Base-by-base conservation (phyloP, 2,329 filamentous ascomycete species). In the Orbilia blumenaviensis region DNA sequence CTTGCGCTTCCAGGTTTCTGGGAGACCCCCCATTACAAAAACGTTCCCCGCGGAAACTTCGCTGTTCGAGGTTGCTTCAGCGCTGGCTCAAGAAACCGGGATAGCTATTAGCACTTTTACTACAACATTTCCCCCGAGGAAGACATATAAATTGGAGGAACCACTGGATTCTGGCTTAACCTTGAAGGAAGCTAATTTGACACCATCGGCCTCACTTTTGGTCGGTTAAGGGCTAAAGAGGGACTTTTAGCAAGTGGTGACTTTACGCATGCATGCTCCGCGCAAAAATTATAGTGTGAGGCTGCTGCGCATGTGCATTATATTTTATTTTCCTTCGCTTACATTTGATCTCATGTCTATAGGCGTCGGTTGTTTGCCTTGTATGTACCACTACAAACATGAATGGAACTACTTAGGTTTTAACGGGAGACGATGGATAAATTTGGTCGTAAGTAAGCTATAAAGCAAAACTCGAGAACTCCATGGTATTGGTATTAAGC, bases 181-280 rank as follows among this genome's bases (percentile, higher is more conserved):
- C 3, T 84, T 99, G 67, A 96, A 96, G 84, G 95, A 99, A 83
- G 91, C 94, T 14, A 94, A 94, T 0, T 84, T 97, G 76, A 90
- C 94, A 2, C 95, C 95, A 4, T 97, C 92, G 77, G 93, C 94
- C n/a, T 94, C 92, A 52, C 85, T 99, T 79, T 89, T 96, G 80
- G 89, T 96, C 9, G 66, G 52, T 12, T 78, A 42, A 56, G 12
- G 10, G 42, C 50, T 18, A n/a, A 7, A 6, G 23, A 32, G n/a
- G 1, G 7, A 21, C 1, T 5, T 3, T 1, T 34, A 5, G 0
- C 27, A 4, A 6, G 32, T 14, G 2, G 6, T n/a, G 2, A n/a
- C 2, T n/a, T n/a, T n/a, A n/a, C n/a, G n/a, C n/a, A n/a, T n/a
- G n/a, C n/a, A n/a, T n/a, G n/a, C n/a, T n/a, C n/a, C n/a, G n/a